Conservation (phyloP, 805 yeast species). For the Cyberlindnera mycetangii region DNA sequence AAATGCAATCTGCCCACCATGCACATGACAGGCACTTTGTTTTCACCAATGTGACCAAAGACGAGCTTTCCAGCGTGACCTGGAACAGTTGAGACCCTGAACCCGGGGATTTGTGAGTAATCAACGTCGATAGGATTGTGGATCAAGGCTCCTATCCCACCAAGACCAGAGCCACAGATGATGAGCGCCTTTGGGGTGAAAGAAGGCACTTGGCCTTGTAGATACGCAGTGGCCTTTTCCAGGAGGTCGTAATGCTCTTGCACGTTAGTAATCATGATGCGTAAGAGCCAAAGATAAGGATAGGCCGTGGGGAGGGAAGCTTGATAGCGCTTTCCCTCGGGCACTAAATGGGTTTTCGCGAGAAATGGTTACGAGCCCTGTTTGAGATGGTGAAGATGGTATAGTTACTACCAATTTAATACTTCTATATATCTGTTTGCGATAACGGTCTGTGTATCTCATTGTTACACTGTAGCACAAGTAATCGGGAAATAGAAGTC, state of each 20-base stretch:
- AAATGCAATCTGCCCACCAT: slow-evolving; percentile 94
- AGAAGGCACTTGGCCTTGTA: slow-evolving; percentile 10
- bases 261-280: slow-evolving; percentile 8
- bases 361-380: not conserved
- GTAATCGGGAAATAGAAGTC: too few relatives aligned
- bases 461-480: too few relatives aligned
- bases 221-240: slow-evolving; percentile 19
- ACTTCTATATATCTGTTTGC: too few relatives aligned
- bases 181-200: slow-evolving; percentile 64
- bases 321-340: too few relatives aligned
- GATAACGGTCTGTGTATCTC: too few relatives aligned
- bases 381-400: not conserved
- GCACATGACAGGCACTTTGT: slow-evolving; percentile 76
- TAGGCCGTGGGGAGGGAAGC: too few relatives aligned
- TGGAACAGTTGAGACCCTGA: slow-evolving; percentile 75
- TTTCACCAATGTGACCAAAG: slow-evolving; percentile 70
- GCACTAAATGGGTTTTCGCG: not conserved
- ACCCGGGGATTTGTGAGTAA: slow-evolving; percentile 75
- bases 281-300: not conserved
- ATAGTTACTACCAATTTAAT: too few relatives aligned
- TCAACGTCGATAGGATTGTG: slow-evolving; percentile 47
- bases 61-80: slow-evolving; percentile 87
- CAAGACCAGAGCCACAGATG: slow-evolving; percentile 93
- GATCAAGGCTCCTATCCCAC: slow-evolving; percentile 64
- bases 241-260: slow-evolving; percentile 15